Base-by-base conservation (phyloP, 495 filamentous ascomycete species). In the Hypoxylon intermedium region DNA sequence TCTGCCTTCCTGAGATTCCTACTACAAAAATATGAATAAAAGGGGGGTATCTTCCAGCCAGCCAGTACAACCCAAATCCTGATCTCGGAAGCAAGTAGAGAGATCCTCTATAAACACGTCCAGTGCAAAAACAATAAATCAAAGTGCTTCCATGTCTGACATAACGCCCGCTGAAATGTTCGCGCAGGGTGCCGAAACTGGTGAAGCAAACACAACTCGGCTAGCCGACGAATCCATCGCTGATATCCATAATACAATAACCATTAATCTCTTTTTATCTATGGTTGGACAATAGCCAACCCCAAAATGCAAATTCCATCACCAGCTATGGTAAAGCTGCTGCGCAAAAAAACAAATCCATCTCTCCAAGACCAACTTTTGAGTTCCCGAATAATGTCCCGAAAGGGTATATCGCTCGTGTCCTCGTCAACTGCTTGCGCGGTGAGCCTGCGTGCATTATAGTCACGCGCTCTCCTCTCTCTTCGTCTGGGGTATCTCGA, bases 41-140 rank as follows among this genome's bases (percentile, higher is more conserved):
- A 37, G 23, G 61, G n/a, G 68, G 68, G 68, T 71, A 71, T 71
- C 67, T 71, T 59, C 67, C 65, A 68, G 65, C 68, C 68, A 71
- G 68, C 68, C 68, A 64, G 62, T 57, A 61, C 53, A 59, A 66
- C 67, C 61, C 60, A 45, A 3, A 61, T 55, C 68, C 65, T 30
- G 53, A 53, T 54, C 68, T 63, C 45, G 23, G 53, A 40, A 34
- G 53, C 26, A 48, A 18, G 37, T 28, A 26, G 61, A 26, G 61
- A 49, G 52, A 66, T 57, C 52, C 48, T 71, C 68, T 71, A 71
- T 71, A 66, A 37, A 58, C 36, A 51, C 42, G 36, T 44, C 44
- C 51, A 40, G 24, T 44, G 36, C 15, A 44, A 48, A 28, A 63
- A 58, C 18, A 52, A 60, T n/a, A 61, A 67, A 48, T 26, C 46